Conservation (phyloP, 257 asterid genomes). For the Solanum dulcamara region DNA sequence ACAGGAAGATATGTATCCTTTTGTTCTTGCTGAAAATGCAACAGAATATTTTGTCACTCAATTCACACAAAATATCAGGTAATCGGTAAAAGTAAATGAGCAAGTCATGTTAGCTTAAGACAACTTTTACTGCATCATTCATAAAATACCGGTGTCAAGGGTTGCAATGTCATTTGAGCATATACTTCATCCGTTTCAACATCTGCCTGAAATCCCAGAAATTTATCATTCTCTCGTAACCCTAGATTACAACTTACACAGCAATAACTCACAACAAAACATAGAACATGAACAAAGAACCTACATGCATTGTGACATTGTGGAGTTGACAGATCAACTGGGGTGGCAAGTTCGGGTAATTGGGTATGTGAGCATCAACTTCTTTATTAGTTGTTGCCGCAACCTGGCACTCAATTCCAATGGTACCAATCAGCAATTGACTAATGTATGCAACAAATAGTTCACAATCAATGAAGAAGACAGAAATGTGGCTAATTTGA, state of each 20-base stretch:
- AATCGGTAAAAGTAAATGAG: neutral
- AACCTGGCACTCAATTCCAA: slow-evolving; percentile 45
- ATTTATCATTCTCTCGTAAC: slow-evolving; percentile 1
- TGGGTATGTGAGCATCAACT: slow-evolving; percentile 85
- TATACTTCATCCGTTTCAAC: slow-evolving; percentile 96
- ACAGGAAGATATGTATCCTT: slow-evolving; percentile 83
- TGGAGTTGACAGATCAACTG: slow-evolving; percentile 97
- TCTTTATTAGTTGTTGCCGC: slow-evolving; percentile 93
- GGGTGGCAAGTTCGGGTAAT: slow-evolving; percentile 85
- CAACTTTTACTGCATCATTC: neutral
- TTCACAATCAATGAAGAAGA: neutral
- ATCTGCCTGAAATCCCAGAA: slow-evolving; percentile 69
- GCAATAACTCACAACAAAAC: slow-evolving; percentile 1
- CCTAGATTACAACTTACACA: neutral
- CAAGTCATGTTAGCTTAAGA: neutral
- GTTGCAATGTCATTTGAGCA: slow-evolving; percentile 97
- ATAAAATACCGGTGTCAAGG: slow-evolving; percentile 59
- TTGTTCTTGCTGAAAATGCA: slow-evolving; percentile 71
- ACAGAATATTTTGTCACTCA: neutral
- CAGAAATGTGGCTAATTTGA: neutral
- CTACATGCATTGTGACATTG: slow-evolving; percentile 94
- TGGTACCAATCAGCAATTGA: slow-evolving; percentile 5
- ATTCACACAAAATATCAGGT: neutral
- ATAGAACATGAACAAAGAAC: slow-evolving; percentile 16
- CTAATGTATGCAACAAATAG: neutral